Evolutionary conservation across 2,329 filamentous ascomycete genomes (phyloP).

Genomic region (Fusarium foetens): DNA sequence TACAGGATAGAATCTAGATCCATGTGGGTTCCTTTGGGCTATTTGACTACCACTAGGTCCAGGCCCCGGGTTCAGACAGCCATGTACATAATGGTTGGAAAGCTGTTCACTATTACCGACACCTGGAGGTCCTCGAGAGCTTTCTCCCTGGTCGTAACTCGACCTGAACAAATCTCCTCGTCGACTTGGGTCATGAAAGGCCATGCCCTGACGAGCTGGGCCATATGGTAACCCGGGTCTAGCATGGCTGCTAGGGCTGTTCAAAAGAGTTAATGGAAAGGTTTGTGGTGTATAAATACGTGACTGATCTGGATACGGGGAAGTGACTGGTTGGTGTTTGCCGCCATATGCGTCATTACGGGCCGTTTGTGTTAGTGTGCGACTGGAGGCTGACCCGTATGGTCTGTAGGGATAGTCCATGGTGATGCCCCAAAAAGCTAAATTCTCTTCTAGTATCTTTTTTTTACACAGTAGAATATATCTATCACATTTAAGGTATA

Average conservation of each 20-base stretch:
- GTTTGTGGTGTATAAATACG: not conserved
- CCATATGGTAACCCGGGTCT: not conserved
- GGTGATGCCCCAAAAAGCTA: no score
- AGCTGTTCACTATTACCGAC: not conserved
- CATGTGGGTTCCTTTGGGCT: not conserved
- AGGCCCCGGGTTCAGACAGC: not conserved
- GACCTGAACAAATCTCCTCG: not conserved
- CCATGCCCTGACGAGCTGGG: no score
- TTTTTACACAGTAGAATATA: no score
- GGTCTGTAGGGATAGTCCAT: no score
- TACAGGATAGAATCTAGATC: not conserved
- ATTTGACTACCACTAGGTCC: not conserved
- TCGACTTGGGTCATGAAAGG: not conserved
- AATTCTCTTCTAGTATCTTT: no score
- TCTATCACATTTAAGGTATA: no score
- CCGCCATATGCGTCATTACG: no score
- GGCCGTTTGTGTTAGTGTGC: no score
- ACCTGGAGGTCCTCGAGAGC: not conserved
- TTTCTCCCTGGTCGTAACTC: not conserved
- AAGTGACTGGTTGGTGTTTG: not conserved
- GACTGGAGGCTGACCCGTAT: no score
- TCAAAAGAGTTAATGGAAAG: not conserved
- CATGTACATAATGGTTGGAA: not conserved
- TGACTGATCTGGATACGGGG: not conserved
- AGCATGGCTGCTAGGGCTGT: not conserved